A percentile compares a stretch with the other conserved stretches of the same genome.
phyloP scores from a whole-genome alignment of 768 basidiomycete genomes.

The Termitomyces eurrhizus region DNA sequence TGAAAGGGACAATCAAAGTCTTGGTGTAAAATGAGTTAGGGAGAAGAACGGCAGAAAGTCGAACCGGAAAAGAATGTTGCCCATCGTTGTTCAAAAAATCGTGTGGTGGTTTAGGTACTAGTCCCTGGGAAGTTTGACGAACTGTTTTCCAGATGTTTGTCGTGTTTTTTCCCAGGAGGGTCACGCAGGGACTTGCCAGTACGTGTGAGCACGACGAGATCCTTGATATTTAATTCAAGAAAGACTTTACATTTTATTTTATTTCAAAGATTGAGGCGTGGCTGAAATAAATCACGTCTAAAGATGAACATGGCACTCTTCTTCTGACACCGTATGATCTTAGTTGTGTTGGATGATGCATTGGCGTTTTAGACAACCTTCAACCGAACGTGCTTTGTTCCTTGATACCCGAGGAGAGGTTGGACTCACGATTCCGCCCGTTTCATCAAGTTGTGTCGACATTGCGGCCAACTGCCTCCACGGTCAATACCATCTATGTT shows the following conservation, averaged over 20 bases:
- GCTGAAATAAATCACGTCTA: background rate
- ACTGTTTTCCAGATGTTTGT: too few relatives aligned
- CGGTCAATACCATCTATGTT: background rate
- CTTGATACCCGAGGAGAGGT: background rate
- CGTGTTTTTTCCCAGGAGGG: too few relatives aligned
- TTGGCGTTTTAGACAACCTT: background rate
- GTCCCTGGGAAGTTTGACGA: too few relatives aligned
- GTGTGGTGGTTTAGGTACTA: conserved; percentile 18
- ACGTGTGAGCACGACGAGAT: conserved; percentile 14
- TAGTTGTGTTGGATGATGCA: background rate
- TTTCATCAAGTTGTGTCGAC: background rate
- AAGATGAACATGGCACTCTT: background rate
- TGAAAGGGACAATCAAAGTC: background rate
- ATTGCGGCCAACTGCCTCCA: background rate
- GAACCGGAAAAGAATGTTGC: conserved; percentile 19
- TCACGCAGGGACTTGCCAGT: too few relatives aligned
- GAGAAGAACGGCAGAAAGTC: too few relatives aligned
- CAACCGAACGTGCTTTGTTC: background rate
- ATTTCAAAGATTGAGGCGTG: background rate
- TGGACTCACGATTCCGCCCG: background rate
- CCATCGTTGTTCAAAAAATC: conserved; percentile 26
- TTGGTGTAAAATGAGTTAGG: background rate
- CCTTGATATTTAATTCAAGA: conserved; percentile 18
- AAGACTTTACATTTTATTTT: conserved; percentile 19
- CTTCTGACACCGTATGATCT: background rate